These are phyloP conservation scores for Mycena olivaceomarginata DNA, from an alignment of 768 basidiomycete genomes.

Conservation along the genomic window DNA sequence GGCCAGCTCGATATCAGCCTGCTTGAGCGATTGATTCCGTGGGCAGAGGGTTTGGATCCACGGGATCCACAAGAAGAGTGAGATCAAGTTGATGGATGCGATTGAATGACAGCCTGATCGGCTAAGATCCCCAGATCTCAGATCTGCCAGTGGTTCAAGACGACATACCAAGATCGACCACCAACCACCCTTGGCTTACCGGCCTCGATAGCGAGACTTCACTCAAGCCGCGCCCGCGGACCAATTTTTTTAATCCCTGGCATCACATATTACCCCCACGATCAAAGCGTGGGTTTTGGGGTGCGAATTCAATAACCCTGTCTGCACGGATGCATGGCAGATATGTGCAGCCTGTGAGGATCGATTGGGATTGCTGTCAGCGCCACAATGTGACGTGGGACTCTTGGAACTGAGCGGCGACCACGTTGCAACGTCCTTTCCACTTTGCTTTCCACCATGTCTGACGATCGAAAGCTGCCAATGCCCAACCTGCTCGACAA, in stretches of 20 bases:
- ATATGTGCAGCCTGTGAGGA: background rate
- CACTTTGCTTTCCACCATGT: no score
- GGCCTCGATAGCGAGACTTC: no score
- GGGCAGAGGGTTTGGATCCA: slow-evolving; percentile 14
- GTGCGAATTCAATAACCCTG: no score
- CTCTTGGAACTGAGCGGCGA: slow-evolving; percentile 1
- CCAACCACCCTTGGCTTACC: no score
- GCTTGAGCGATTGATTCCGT: background rate
- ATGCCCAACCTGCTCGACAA: no score
- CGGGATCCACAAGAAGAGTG: background rate
- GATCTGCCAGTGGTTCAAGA: no score
- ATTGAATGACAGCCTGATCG: no score
- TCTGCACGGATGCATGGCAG: background rate
- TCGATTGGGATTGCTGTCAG: background rate
- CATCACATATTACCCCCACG: background rate
- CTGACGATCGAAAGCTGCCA: no score
- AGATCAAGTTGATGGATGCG: background rate
- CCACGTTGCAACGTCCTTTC: background rate
- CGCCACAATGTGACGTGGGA: background rate
- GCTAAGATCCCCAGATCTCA: no score
- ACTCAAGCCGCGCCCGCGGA: background rate
- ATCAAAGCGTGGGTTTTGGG: background rate
- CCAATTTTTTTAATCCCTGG: background rate
- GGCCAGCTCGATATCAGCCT: no score
- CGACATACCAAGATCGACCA: no score